Evolutionary conservation across 2,329 filamentous ascomycete genomes (phyloP), one percentile per base, ranked within the genome.

Genomic region (Lachnellula arida): DNA sequence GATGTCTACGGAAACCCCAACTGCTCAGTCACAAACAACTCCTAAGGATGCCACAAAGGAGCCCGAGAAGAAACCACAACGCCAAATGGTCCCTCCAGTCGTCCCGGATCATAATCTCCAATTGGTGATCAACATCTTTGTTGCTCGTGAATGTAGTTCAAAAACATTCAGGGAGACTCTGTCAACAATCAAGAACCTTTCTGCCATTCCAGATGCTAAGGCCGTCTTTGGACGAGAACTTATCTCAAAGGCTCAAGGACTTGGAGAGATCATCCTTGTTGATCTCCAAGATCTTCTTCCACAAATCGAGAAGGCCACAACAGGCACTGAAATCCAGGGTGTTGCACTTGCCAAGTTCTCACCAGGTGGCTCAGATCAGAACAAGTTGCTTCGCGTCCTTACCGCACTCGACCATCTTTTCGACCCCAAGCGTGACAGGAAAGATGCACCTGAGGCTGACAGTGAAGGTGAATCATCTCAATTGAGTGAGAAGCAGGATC

Each of bases 131-230:
- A 94, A 94, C 70, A 96, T 99, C 55, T 89, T 99, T 63, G 91
- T 96, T 44, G 93, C 93, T 60, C 88, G 92, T 49, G 94, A 99
- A 72, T 99, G 94, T 74, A 96, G 91, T 68, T 92, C 90, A 60
- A 97, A 96, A 78, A 97, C 94, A 0, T 99, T 99, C 80, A 89
- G 94, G 70, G 95, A 97, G 72, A 97, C 94, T 0, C 82, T 99
- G 53, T 94, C 93, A 15, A 95, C 95, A n/a, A 96, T 99, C 77
- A 97, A 96, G 76, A 97, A 97, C 68, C 81, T 99, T 44, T 97
- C 92, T 5, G 87, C 89, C 40, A 94, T 99, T 58, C 91, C 93
- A 15, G 91, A 88, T 12, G 91, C 93, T 17, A 94, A 95, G 73
- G 83, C 88, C 52, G 81, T 91, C 11, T 97, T 99, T 70, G 94